These are phyloP conservation scores for Mucor indicus DNA, from an alignment of 371 early-diverging fungal genomes.

Conservation along the genomic window DNA sequence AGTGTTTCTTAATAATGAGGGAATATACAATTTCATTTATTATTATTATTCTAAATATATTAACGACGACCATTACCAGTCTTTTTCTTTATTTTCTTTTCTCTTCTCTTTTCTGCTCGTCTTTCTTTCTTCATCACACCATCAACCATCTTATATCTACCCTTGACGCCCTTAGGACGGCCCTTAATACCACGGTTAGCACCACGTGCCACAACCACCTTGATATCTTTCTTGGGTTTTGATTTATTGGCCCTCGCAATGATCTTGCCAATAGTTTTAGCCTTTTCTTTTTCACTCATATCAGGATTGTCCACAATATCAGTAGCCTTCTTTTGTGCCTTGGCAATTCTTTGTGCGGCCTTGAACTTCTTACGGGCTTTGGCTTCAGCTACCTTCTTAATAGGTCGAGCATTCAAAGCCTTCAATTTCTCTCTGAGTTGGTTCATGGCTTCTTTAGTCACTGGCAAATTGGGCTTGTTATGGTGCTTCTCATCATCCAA, in stretches of 20 bases:
- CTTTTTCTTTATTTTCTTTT: constrained; percentile 53
- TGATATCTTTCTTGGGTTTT: constrained; percentile 72
- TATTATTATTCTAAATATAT: neutral
- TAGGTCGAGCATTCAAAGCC: constrained; percentile 93
- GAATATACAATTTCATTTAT: constrained; percentile 10
- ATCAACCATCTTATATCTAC: constrained; percentile 94
- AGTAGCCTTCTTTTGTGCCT: constrained; percentile 86
- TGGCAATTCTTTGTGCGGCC: constrained; percentile 68
- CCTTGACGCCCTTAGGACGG: constrained; percentile 97
- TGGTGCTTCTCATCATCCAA: constrained; percentile 86
- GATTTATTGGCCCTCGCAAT: constrained; percentile 66
- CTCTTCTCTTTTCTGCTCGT: constrained; percentile 76
- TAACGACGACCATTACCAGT: constrained; percentile 25
- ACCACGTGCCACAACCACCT: constrained; percentile 91
- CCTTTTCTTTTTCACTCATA: constrained; percentile 87
- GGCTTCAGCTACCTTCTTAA: constrained; percentile 98
- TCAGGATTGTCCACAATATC: constrained; percentile 84
- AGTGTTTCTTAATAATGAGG: no score
- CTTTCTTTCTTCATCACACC: constrained; percentile 91
- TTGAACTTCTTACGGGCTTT: constrained; percentile 93
- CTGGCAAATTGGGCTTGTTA: constrained; percentile 84
- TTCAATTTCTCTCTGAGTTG: constrained; percentile 76
- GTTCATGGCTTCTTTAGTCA: constrained; percentile 93
- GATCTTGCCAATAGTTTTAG: constrained; percentile 77
- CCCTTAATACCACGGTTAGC: constrained; percentile 83